Conservation (phyloP, 1,284 basidiomycete species). For the Apiotrichum veenhuisii region DNA sequence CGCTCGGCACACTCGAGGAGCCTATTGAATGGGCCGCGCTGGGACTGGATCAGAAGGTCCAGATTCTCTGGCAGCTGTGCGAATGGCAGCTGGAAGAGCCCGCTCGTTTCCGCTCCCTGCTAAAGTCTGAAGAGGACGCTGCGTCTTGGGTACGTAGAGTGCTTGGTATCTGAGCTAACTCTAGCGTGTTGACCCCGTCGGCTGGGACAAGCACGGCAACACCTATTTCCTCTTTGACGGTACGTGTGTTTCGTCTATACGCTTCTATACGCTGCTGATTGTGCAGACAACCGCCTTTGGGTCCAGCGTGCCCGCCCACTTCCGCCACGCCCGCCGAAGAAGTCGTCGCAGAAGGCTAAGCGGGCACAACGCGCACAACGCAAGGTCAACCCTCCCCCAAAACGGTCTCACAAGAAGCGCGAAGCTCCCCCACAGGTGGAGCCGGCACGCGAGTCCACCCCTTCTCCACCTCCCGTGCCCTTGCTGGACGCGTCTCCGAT, state of each 20-base stretch:
- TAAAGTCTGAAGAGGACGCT: constrained; percentile 53
- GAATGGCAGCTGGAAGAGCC: constrained; percentile 57
- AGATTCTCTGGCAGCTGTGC: constrained; percentile 52
- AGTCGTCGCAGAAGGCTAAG: constrained; percentile 38
- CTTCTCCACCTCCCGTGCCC: constrained; percentile 15
- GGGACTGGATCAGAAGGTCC: constrained; percentile 52
- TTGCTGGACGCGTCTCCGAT: constrained; percentile 1
- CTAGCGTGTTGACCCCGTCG: constrained; percentile 55
- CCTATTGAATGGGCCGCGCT: constrained; percentile 52
- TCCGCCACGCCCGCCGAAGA: constrained; percentile 33
- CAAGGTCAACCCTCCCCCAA: constrained; percentile 10
- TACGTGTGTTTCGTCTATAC: constrained; percentile 17
- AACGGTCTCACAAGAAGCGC: constrained; percentile 28
- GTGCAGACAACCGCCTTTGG: constrained; percentile 56
- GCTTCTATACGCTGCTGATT: not conserved
- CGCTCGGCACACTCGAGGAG: constrained; percentile 44
- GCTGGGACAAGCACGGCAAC: constrained; percentile 55
- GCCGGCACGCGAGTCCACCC: constrained; percentile 16
- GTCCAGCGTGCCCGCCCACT: constrained; percentile 49
- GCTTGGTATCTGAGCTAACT: not conserved
- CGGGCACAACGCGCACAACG: constrained; percentile 21
- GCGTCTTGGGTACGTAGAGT: constrained; percentile 50
- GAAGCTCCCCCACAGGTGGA: constrained; percentile 6
- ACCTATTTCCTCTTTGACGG: constrained; percentile 57
- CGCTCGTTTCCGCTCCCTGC: constrained; percentile 52